Evolutionary conservation across 2,329 filamentous ascomycete genomes (phyloP).

Genomic region (Talaromyces albobiverticillius): DNA sequence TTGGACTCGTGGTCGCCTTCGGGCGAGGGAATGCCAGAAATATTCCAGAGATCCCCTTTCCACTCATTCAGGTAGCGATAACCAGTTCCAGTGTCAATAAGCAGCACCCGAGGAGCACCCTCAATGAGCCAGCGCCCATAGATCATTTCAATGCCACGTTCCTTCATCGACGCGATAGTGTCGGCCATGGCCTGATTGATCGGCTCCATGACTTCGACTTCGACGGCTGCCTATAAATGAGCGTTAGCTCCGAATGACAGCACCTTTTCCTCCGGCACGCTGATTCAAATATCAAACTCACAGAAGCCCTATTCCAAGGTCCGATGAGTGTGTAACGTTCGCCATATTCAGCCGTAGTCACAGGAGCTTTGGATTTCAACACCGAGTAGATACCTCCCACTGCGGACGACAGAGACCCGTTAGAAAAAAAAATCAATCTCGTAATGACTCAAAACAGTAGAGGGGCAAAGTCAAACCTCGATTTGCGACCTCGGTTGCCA

Average conservation of each 20-base stretch:
- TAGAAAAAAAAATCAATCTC: constrained; percentile 9
- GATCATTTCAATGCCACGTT: constrained; percentile 82
- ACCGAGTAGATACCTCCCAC: constrained; percentile 99
- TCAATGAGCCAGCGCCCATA: constrained; percentile 98
- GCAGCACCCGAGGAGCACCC: constrained; percentile 85
- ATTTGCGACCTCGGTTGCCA: constrained; percentile 96
- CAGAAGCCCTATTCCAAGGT: constrained; percentile 85
- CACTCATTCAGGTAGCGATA: constrained; percentile 92
- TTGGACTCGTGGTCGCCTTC: constrained; percentile 92
- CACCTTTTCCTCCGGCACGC: neutral
- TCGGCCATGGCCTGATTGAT: constrained; percentile 72
- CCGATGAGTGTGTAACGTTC: constrained; percentile 94
- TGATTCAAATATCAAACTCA: constrained; percentile 53
- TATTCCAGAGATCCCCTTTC: constrained; percentile 94
- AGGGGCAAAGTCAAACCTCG: constrained; percentile 57
- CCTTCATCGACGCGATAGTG: constrained; percentile 89
- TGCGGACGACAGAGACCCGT: constrained; percentile 35
- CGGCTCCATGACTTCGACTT: constrained; percentile 90
- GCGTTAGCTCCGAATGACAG: constrained; percentile 2
- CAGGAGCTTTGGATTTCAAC: constrained; percentile 96
- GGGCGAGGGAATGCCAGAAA: constrained; percentile 88
- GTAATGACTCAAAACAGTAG: constrained; percentile 1
- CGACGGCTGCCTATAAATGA: constrained; percentile 74
- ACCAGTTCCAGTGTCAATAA: constrained; percentile 92
- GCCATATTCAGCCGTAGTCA: constrained; percentile 98